Evolutionary conservation across 2,329 filamentous ascomycete genomes (phyloP), one percentile per base, ranked within the genome.

Genomic region (Sporothrix globosa): DNA sequence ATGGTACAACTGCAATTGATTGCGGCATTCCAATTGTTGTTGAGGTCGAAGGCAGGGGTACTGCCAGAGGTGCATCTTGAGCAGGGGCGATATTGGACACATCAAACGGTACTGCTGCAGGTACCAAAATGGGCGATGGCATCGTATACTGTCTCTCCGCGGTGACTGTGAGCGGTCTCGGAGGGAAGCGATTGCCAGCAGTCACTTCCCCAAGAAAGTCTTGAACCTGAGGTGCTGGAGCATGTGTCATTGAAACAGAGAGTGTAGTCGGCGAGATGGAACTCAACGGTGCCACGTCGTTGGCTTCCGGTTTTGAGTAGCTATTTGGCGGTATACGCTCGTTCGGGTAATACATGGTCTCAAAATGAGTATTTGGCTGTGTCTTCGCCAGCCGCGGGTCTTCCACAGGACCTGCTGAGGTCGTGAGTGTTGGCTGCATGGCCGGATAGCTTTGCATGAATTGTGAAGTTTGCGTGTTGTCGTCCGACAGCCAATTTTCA

Each of bases 311-410:
- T 41, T 70, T 65, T 2, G 56, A 41, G 17, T 54, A 34, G 27
- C 7, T 39, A 34, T 66, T n/a, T 21, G 24, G 2, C 17, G 10
- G 56, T 24, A 68, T n/a, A 0, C 52, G 41, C 10, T 56, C 67
- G 13, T 39, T 41, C 5, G 79, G 79, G 72, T 83, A 83, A n/a
- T 81, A 76, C 81, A 83, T 81, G 54, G 75, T 77, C 69, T 83
- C 81, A 63, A 76, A 74, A 46, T 76, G 78, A 24, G 78, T 78
- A 19, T 68, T 67, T 13, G 77, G 75, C 69, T 77, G 77, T 7
- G 73, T 50, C 6, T 73, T 69, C 13, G 67, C 58, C 3, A 68
- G 41, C 19, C 66, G 67, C 6, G 54, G 19, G 4, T 50, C 58
- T 3, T 41, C 69, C 46, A 72, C 56, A 21, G 21, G 34, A 24